phyloP scores from a whole-genome alignment of 495 filamentous ascomycete genomes.

The Massariosphaeria phaeospora region DNA sequence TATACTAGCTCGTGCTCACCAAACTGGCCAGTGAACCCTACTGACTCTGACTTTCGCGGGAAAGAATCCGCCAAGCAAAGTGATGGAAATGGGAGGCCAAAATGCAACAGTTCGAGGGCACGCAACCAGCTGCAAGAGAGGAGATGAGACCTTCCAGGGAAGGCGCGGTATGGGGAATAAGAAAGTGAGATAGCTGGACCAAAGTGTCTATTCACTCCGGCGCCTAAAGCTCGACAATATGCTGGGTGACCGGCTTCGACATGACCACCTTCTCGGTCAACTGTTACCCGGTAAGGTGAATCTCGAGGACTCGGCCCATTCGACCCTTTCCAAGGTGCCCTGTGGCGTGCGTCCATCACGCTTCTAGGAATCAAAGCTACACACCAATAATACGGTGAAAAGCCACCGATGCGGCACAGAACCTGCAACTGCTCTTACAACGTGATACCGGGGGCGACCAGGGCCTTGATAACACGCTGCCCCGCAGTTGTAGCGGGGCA shows the following conservation, averaged over 20 bases:
- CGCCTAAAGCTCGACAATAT: slow-evolving; percentile 21
- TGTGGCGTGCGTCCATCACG: slow-evolving; percentile 1
- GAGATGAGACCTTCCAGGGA: slow-evolving; percentile 12
- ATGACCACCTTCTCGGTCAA: background rate
- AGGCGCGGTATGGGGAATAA: slow-evolving; percentile 10
- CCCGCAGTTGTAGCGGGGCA: background rate
- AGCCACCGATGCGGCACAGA: background rate
- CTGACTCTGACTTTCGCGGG: too few relatives aligned
- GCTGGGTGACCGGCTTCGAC: background rate
- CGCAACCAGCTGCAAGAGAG: slow-evolving; percentile 10
- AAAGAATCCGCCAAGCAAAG: slow-evolving; percentile 2
- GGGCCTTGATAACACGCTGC: slow-evolving; percentile 1
- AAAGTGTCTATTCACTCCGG: slow-evolving; percentile 13
- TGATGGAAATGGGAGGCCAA: background rate
- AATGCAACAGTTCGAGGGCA: slow-evolving; percentile 16
- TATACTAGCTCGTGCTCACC: too few relatives aligned
- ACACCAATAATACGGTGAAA: background rate
- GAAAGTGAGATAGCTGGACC: background rate
- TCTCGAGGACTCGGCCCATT: slow-evolving; percentile 14
- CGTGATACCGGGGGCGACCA: slow-evolving; percentile 12
- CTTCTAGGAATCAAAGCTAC: background rate
- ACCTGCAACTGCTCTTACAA: slow-evolving; percentile 3
- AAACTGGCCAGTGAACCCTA: too few relatives aligned
- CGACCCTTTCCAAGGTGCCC: slow-evolving; percentile 8
- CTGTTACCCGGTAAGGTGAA: slow-evolving; percentile 10